Percentiles rank a stretch among this genome's conserved stretches.
Conservation (phyloP, 352 stramenopile genomes). For the Globisporangium echinulatum region DNA sequence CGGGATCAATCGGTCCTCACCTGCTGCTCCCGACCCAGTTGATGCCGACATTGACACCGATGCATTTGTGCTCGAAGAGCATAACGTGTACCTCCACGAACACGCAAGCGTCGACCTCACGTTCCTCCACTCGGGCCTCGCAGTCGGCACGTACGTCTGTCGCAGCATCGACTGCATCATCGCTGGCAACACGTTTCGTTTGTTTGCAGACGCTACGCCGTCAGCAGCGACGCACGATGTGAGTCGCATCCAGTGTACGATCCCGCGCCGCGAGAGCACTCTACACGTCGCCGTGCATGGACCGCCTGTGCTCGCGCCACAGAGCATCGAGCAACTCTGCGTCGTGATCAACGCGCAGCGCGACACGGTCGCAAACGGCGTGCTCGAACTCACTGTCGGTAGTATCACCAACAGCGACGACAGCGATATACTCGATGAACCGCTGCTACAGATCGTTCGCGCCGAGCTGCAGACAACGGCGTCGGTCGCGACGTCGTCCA, state of each 20-base stretch:
- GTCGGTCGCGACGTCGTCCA: too few relatives aligned
- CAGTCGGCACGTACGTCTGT: conserved; percentile 46
- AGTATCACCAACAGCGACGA: conserved; percentile 15
- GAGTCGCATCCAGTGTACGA: neutral
- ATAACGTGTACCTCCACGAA: conserved; percentile 53
- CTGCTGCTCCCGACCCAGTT: neutral
- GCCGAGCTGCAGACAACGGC: conserved; percentile 4
- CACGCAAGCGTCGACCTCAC: conserved; percentile 43
- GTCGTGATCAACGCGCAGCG: conserved; percentile 41
- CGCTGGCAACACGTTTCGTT: conserved; percentile 40
- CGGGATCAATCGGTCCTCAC: too few relatives aligned
- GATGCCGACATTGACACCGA: neutral
- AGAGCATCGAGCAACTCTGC: conserved; percentile 30
- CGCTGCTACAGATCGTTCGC: conserved; percentile 8
- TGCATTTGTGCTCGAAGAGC: conserved; percentile 37
- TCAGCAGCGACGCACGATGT: neutral
- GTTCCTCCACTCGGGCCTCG: conserved; percentile 38
- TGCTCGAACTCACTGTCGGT: conserved; percentile 31
- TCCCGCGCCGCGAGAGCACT: conserved; percentile 47
- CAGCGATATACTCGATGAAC: neutral
- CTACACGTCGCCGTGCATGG: conserved; percentile 38
- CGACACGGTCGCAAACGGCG: conserved; percentile 36
- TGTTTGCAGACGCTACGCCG: conserved; percentile 19
- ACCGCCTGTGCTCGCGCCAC: conserved; percentile 41
- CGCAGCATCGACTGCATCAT: conserved; percentile 48